phyloP scores from a whole-genome alignment of 2,329 filamentous ascomycete genomes.

The Trichoderma semiorbis region DNA sequence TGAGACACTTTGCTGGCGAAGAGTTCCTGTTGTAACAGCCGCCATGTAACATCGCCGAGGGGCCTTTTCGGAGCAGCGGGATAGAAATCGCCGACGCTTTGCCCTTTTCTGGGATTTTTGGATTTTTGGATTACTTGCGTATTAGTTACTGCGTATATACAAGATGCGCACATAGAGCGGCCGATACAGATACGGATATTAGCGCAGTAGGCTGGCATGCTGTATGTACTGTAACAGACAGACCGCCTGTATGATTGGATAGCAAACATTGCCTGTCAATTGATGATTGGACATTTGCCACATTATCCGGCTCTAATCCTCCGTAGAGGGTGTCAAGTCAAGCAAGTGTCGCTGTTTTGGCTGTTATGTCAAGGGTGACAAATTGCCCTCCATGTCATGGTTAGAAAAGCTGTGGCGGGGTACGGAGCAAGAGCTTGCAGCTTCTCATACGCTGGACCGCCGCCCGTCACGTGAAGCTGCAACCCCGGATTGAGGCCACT shows the following conservation, averaged over 20 bases:
- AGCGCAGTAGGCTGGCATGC: background rate
- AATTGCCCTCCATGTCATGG: background rate
- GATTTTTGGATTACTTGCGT: background rate
- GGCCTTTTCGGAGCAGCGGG: background rate
- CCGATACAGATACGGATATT: background rate
- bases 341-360: background rate
- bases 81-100: background rate
- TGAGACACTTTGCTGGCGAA: slow-evolving; percentile 75
- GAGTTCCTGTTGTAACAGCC: slow-evolving; percentile 56
- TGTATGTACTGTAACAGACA: background rate
- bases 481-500: slow-evolving; percentile 18
- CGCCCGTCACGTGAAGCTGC: slow-evolving; percentile 11
- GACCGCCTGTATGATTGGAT: background rate
- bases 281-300: slow-evolving; percentile 3
- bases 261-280: background rate
- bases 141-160: background rate
- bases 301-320: background rate
- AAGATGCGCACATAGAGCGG: background rate
- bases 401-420: background rate
- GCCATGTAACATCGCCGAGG: background rate
- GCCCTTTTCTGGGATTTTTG: background rate
- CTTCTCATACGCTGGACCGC: background rate
- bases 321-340: background rate
- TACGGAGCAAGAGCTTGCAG: background rate
- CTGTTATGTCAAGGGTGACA: background rate